Base-by-base conservation (phyloP, 2,329 filamentous ascomycete genomes). In the Fusarium chaquense region DNA sequence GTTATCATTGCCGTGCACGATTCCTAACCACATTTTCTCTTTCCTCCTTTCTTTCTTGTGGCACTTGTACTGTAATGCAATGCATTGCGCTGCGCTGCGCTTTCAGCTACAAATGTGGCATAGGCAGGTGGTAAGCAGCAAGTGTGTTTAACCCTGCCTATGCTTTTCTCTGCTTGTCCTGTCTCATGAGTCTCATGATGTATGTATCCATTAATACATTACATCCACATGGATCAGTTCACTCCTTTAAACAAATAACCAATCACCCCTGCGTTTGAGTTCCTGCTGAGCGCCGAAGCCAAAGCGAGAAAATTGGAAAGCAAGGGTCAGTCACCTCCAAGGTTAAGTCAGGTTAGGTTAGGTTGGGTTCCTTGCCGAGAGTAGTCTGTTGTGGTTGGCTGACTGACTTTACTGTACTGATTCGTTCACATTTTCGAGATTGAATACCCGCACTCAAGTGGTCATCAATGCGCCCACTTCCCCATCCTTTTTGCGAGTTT, bases 381-480 rank as follows among this genome's bases (percentile, higher is more conserved):
- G 51, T 38, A 46, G 32, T 45, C 57, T 45, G 20, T 24, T 54
- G 16, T 70, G 71, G 62, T 73, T 73, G 71, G 71, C 63, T 62
- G 61, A 53, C 62, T 64, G 49, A 40, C 40, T 47, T 58, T 52
- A 50, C 46, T 28, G 38, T 64, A 52, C 26, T 70, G 62, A 70
- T 67, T 70, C 54, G 67, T 46, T 58, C 46, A 40, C 47, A 38
- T 58, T 69, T 69, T 56, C 53, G 41, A 58, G 52, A 67, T 69
- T 62, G 56, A 62, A 61, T 58, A 54, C 58, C 53, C 53, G 36
- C 33, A 64, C 61, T 53, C 53, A 44, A 69, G 51, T 66, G 61
- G 65, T 67, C 62, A 70, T 67, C 70, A 73, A 61, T 65, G 65
- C 71, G 65, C 32, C 63, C 66, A 65, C 67, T 63, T 63, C 44